Evolutionary conservation across 495 filamentous ascomycete species (phyloP), one percentile per base, ranked within the genome.

Genomic region (Lasiosphaeria hispida): DNA sequence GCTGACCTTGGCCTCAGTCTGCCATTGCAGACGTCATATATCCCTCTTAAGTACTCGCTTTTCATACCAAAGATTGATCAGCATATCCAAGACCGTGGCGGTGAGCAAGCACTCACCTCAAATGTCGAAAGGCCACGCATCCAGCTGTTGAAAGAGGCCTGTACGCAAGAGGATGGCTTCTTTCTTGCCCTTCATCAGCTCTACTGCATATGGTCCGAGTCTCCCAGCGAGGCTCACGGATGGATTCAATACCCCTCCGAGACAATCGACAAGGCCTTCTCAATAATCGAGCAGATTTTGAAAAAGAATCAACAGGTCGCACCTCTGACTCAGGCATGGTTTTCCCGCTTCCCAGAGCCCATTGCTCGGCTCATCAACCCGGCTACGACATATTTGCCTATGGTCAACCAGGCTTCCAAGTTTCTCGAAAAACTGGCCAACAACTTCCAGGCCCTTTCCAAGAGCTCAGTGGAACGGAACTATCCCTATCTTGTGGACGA

Each of bases 101-200:
- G 63, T 3, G 51, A 60, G 3, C 15, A 47, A 2, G 48, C 45
- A 0, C 42, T 68, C n/a, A 48, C 19, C 3, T 0, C 14, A 1
- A 38, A 61, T 3, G 58, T 83, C 5, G 82, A 84, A 53, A 63
- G 61, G 30, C 80, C 83, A n/a, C 74, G 88, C 45, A 64, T 85
- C 23, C 60, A 70, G 40, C 74, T 89, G 1, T 63, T 92, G 4
- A 56, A 47, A 4, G 72, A 85, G n/a, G 87, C 88, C 0, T 87
- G 82, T 61, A 8, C 48, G 2, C 44, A 69, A 0, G 67, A 77
- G 9, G 89, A 92, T 60, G 53, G 73, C 23, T 80, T 88, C 63
- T 92, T 87, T 63, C 44, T 91, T 48, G 75, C 75, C 10, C 64
- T 90, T 5, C 89, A 92, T 70, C 87, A 90, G 58, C 54, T 89